Percentiles rank a stretch among this genome's conserved stretches.
Evolutionary conservation across 1,139 yeast genomes (phyloP).

Genomic region (Suhomyces terraborum): DNA sequence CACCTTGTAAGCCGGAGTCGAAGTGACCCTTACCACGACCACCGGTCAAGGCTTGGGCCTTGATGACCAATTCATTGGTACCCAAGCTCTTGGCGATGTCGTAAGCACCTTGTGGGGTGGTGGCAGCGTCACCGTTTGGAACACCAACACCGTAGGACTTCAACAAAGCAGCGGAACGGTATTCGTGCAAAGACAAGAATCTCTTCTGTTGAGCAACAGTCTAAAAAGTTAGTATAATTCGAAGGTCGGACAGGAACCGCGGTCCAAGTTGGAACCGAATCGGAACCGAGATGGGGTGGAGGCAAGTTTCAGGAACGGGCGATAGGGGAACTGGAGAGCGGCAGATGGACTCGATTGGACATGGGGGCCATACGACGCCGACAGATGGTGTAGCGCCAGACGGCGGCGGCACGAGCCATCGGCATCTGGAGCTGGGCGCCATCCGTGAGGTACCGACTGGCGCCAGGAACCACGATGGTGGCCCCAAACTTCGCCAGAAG

Average conservation of each 20-base stretch:
- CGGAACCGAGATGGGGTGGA: no score
- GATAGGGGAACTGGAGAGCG: no score
- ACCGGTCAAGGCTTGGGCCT: constrained; percentile 98
- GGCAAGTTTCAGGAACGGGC: no score
- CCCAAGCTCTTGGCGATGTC: constrained; percentile 69
- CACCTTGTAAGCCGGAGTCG: constrained; percentile 94
- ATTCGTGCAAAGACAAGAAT: constrained; percentile 89
- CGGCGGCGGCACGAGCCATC: no score
- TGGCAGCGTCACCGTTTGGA: constrained; percentile 90
- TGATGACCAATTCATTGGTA: constrained; percentile 83
- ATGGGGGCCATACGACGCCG: no score
- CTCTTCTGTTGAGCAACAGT: constrained; percentile 46
- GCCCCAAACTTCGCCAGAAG: not conserved
- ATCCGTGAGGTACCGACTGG: no score
- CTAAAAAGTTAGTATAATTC: constrained; percentile 23
- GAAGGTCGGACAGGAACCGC: not conserved
- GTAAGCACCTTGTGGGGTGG: constrained; percentile 85
- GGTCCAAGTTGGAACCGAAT: no score
- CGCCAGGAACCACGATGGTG: no score
- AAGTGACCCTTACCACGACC: constrained; percentile 99
- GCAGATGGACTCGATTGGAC: no score
- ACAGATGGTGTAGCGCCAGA: no score
- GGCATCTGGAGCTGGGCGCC: no score
- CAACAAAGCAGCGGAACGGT: constrained; percentile 88
- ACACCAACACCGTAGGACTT: constrained; percentile 84